Evolutionary conservation across 2,329 filamentous ascomycete genomes (phyloP), one percentile per base, ranked within the genome.

Genomic region (Ascochyta lentis): DNA sequence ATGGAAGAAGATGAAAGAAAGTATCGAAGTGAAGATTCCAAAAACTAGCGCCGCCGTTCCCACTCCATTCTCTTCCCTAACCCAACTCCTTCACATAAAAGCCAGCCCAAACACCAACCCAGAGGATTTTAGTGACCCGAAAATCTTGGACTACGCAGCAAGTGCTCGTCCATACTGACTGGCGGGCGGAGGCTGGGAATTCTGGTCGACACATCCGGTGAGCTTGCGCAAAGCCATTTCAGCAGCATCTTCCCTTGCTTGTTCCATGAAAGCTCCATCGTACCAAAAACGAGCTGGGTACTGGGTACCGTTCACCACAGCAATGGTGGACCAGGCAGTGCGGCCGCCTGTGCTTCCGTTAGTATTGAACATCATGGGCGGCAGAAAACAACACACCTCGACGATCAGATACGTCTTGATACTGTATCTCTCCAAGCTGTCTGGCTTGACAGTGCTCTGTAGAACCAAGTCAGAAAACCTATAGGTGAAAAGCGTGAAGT

Each of bases 271-370:
- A 13, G 58, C 54, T 7, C 71, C 71, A 49, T 76, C 72, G 58
- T 77, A 77, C 70, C 69, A 76, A 56, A 69, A 77, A n/a, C 67
- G 65, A 4, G 74, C 74, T 6, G 63, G 54, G 41, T 70, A 72
- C 1, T 62, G 58, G 13, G 31, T 55, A 27, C 65, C 67, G n/a
- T 68, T 65, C 46, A 75, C 54, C 10, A 60, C 45, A 13, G 66
- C 68, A 35, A 71, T 57, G 46, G 67, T 70, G 22, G 68, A 70
- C 74, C 74, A 77, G 13, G 74, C 74, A 6, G 74, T 77, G 12
- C 74, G 67, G 35, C 73, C 72, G 46, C 73, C 73, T 76, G 45
- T n/a, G 23, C 12, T 31, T 34, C 13, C 5, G 13, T 59, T 26
- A 61, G 57, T 19, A 34, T 9, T 15, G 31, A 24, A 43, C 7